phyloP scores from a whole-genome alignment of 2,329 filamentous ascomycete genomes.

The Bretziella fagacearum region DNA sequence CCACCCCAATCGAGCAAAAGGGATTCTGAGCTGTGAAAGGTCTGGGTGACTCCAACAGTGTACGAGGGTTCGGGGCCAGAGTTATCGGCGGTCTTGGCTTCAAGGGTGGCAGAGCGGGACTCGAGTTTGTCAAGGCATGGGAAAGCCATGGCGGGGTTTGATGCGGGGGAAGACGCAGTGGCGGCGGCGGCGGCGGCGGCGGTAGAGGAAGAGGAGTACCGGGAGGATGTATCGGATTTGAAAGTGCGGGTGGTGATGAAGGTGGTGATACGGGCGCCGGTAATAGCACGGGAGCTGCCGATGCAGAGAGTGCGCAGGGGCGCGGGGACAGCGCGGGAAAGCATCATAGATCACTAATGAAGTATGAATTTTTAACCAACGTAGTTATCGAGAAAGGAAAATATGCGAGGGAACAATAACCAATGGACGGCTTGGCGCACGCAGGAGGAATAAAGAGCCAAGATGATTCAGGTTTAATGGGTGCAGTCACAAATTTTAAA shows the following conservation, averaged over 20 bases:
- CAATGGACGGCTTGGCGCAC: too few relatives aligned
- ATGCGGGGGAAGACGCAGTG: constrained; percentile 25
- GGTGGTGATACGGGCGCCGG: background rate
- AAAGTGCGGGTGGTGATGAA: background rate
- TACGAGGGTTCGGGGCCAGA: constrained; percentile 87
- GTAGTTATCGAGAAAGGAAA: too few relatives aligned
- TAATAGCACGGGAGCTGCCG: background rate
- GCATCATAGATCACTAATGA: background rate
- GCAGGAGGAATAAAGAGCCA: too few relatives aligned
- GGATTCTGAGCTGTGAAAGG: constrained; percentile 56
- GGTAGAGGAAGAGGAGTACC: constrained; percentile 3
- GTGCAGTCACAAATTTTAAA: too few relatives aligned
- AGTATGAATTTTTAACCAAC: background rate
- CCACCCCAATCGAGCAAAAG: constrained; percentile 89
- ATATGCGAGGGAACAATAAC: too few relatives aligned
- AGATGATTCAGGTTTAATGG: too few relatives aligned
- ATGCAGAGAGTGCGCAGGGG: constrained; percentile 2
- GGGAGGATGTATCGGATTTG: constrained; percentile 3
- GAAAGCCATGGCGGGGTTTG: constrained; percentile 76
- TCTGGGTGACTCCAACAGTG: constrained; percentile 69
- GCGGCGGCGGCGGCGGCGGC: background rate
- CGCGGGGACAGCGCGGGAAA: constrained; percentile 5
- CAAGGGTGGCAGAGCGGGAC: constrained; percentile 56
- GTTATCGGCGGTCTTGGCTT: constrained; percentile 32
- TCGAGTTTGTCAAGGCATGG: constrained; percentile 80